Conservation (phyloP, 2,329 filamentous ascomycete genomes). For the Scedosporium dehoogii region DNA sequence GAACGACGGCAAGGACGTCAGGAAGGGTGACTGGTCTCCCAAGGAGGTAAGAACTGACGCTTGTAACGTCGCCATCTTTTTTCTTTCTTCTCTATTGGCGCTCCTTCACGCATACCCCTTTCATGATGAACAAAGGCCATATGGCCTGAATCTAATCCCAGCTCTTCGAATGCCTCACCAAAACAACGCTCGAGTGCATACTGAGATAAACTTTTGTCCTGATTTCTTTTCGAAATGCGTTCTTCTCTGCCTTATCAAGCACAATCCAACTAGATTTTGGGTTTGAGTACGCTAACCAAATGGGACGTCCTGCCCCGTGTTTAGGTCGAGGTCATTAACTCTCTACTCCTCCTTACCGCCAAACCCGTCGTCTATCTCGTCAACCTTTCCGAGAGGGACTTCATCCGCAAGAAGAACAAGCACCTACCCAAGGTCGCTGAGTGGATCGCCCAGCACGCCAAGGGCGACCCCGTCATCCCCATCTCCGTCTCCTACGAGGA, state of each 20-base stretch:
- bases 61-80: slow-evolving; percentile 12
- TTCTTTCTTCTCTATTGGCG: slow-evolving; percentile 12
- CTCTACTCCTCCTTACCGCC: slow-evolving; percentile 85
- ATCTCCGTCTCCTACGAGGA: slow-evolving; percentile 92
- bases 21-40: slow-evolving; percentile 77
- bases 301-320: background rate
- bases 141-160: slow-evolving; percentile 95
- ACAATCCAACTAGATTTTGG: background rate
- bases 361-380: slow-evolving; percentile 97
- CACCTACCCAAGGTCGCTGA: slow-evolving; percentile 85
- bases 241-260: background rate
- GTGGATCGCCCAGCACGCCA: slow-evolving; percentile 87
- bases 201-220: slow-evolving; percentile 77
- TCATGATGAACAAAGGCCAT: slow-evolving; percentile 98
- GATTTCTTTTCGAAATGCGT: slow-evolving; percentile 29
- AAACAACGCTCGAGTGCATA: slow-evolving; percentile 63
- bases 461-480: slow-evolving; percentile 83
- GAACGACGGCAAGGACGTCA: slow-evolving; percentile 83
- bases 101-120: slow-evolving; percentile 20
- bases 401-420: slow-evolving; percentile 99
- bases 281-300: slow-evolving; percentile 1
- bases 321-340: slow-evolving; percentile 95
- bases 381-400: slow-evolving; percentile 95
- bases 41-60: slow-evolving; percentile 71
- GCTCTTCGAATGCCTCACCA: slow-evolving; percentile 92